Conservation (phyloP, 2,329 filamentous ascomycete genomes). For the Ilyonectria destructans region DNA sequence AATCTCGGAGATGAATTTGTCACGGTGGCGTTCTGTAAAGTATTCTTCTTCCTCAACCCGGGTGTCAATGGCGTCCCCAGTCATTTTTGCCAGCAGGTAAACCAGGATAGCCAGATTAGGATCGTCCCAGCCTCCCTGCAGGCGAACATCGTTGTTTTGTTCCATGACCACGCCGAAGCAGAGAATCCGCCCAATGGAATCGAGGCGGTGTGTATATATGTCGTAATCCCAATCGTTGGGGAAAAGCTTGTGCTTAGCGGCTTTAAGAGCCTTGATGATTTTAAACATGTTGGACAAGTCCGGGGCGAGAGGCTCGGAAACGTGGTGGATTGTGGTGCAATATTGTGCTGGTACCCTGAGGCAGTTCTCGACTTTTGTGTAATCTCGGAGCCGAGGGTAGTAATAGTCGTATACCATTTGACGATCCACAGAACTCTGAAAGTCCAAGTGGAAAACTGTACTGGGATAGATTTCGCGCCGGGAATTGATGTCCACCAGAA, state of each 20-base stretch:
- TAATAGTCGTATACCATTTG: slow-evolving; percentile 31
- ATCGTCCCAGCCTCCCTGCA: slow-evolving; percentile 26
- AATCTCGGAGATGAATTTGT: slow-evolving; percentile 22
- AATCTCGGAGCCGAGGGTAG: neutral
- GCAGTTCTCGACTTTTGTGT: slow-evolving; percentile 32
- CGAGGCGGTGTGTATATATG: neutral
- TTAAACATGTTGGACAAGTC: slow-evolving; percentile 32
- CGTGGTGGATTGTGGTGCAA: slow-evolving; percentile 26
- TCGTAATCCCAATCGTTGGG: slow-evolving; percentile 30
- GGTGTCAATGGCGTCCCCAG: neutral
- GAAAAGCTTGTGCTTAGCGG: slow-evolving; percentile 4
- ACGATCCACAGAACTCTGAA: slow-evolving; percentile 18
- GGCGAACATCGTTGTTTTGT: slow-evolving; percentile 1
- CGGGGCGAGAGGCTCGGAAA: slow-evolving; percentile 35
- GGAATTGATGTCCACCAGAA: neutral
- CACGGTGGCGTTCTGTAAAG: slow-evolving; percentile 1
- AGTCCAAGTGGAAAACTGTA: slow-evolving; percentile 24
- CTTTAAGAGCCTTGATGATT: slow-evolving; percentile 26
- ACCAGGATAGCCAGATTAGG: slow-evolving; percentile 32
- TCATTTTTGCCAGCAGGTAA: slow-evolving; percentile 14
- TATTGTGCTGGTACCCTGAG: slow-evolving; percentile 31
- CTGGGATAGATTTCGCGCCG: neutral
- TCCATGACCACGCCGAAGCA: slow-evolving; percentile 38
- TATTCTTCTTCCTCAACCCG: neutral
- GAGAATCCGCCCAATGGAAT: slow-evolving; percentile 27